Evolutionary conservation across 768 basidiomycete genomes (phyloP), one percentile per base, ranked within the genome.

Genomic region (Lactarius sanguifluus): DNA sequence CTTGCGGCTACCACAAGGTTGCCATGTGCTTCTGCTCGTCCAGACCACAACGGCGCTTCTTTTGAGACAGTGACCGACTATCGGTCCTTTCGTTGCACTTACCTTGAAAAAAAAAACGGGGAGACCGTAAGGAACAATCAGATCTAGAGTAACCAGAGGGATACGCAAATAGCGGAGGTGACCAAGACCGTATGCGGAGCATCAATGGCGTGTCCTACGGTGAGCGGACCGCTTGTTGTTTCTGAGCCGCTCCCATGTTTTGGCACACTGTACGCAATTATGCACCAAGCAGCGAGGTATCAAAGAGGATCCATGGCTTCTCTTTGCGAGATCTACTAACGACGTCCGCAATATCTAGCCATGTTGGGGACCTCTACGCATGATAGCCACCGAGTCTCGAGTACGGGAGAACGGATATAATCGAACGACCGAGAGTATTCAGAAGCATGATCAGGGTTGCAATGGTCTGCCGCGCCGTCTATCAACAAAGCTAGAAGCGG

Each of bases 1-100:
- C 61, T 58, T 57, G 58, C 57, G 47, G 61, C 41, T 30, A 54
- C 38, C 61, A 32, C 57, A 52, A 41, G 65, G 65, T 28, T 30
- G 30, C 34, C 50, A 25, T 47, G 50, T 34, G 38, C 38, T 56
- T 56, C 20, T 56, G 20, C 10, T 34, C 18, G 20, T 16, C 45
- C 12, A 54, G n/a, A 52, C 50, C 18, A 10, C 43, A 45, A 45
- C 32, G 1, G 16, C 28, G 55, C 32, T 34, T 34, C 32, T 34
- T 32, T 56, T 30, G 61, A 9, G 30, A 23, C 34, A 5, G 34
- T 34, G 8, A 9, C 61, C 61, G 61, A 41, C 56, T 47, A 57
- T 57, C 52, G 56, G 36, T 16, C 32, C 23, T n/a, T 15, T 23
- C 30, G 16, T 55, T 30, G 15, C 23, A 40, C 32, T 25, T 55